Evolutionary conservation across 306 rosid genomes (phyloP), one percentile per base, ranked within the genome.

Genomic region (Lathyrus aphaca): DNA sequence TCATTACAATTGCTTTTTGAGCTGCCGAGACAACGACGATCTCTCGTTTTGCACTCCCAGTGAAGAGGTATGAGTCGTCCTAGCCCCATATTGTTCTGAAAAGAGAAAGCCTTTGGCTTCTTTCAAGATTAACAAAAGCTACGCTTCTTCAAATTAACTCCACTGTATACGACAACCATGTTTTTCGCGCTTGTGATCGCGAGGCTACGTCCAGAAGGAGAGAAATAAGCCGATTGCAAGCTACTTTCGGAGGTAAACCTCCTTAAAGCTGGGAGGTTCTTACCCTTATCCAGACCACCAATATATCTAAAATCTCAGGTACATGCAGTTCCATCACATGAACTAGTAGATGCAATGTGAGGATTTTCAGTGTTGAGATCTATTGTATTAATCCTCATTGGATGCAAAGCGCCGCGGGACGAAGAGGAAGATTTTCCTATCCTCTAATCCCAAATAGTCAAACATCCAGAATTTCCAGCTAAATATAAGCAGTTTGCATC

Each of bases 61-160:
- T 58, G 77, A 90, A 90, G 72, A 90, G 21, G 38, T 82, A 43
- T 0, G 86, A 82, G 68, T 90, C 97, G 51, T 88, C 91, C 98
- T 97, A 93, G 3, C 97, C 98, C 98, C 97, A 93, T 74, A 82
- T 88, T 70, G 90, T 96, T 73, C 98, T 93, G 88, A 88, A 88
- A 43, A 77, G 10, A 64, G 89, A 73, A 76, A 86, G 23, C 96
- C 87, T 83, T 13, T 51, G 84, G 54, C 3, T 15, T 74, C 87
- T 93, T 30, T 79, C 2, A 53, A 85, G 97, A 51, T 16, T 25
- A 57, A 90, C 75, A 76, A 63, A 21, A 66, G 79, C 58, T 16
- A 64, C 53, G 32, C n/a, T 83, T 75, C 65, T 85, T 85, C 11
- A 83, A 86, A 78, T 93, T 85, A 61, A 10, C 82, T 66, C 98